Evolutionary conservation across 371 early-diverging fungal genomes (phyloP).

Genomic region (Batrachochytrium dendrobatidis): DNA sequence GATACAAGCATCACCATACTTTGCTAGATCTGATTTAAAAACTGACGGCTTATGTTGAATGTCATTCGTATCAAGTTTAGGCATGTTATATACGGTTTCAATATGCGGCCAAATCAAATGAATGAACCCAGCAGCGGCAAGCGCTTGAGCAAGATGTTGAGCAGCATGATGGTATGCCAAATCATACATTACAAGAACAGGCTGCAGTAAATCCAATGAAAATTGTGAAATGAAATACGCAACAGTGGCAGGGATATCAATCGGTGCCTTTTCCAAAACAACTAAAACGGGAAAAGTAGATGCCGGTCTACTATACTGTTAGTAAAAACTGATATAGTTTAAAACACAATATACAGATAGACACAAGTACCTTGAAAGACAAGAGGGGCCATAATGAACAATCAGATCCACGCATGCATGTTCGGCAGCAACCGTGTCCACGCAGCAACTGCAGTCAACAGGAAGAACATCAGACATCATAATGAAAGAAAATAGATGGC

Average conservation of each 20-base stretch:
- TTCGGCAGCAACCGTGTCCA: conserved; percentile 90
- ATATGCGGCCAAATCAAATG: not conserved
- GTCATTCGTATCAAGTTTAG: not conserved
- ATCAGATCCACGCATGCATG: conserved; percentile 77
- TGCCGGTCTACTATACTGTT: not conserved
- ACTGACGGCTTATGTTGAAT: too few species aligned
- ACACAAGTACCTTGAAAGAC: conserved; percentile 66
- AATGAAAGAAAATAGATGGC: not conserved
- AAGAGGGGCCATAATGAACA: conserved; percentile 89
- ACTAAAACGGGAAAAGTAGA: conserved; percentile 65
- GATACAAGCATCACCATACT: not conserved
- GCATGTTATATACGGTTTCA: not conserved
- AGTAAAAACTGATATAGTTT: not conserved
- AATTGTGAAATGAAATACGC: conserved; percentile 6
- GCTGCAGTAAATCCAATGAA: conserved; percentile 20
- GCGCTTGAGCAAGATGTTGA: not conserved
- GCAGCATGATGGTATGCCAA: conserved; percentile 61
- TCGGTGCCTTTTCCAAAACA: conserved; percentile 67
- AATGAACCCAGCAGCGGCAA: conserved; percentile 6
- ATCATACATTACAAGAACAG: conserved; percentile 66
- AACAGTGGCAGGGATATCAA: conserved; percentile 46
- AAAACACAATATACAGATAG: not conserved
- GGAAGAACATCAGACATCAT: not conserved
- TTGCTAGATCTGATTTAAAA: too few species aligned
- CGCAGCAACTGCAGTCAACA: conserved; percentile 70